A percentile compares a stretch with the other conserved stretches of the same genome.
phyloP scores from a whole-genome alignment of 2,329 filamentous ascomycete species.

The Drechslera avenae region DNA sequence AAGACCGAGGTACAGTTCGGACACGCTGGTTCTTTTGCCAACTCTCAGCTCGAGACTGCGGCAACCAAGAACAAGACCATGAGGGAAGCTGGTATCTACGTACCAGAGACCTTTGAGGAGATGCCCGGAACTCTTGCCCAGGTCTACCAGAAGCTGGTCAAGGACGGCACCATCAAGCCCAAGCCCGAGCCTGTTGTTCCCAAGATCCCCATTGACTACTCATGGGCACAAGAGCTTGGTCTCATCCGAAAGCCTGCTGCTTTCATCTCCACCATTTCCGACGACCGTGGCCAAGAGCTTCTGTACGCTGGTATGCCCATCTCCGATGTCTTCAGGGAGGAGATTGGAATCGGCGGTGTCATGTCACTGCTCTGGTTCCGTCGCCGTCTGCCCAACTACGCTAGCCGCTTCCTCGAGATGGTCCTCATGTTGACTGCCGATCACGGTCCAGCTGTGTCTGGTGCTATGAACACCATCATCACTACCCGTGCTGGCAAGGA shows the following conservation, averaged over 20 bases:
- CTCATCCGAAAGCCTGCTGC: slow-evolving; percentile 99
- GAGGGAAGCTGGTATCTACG: slow-evolving; percentile 91
- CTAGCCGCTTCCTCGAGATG: slow-evolving; percentile 99
- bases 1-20: slow-evolving; percentile 99
- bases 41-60: slow-evolving; percentile 98
- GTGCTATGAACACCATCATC: slow-evolving; percentile 99
- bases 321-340: slow-evolving; percentile 98
- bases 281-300: slow-evolving; percentile 99
- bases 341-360: slow-evolving; percentile 98
- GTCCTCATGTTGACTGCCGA: slow-evolving; percentile 99
- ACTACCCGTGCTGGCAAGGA: slow-evolving; percentile 99
- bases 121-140: slow-evolving; percentile 76
- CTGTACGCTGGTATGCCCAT: slow-evolving; percentile 99
- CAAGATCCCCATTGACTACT: slow-evolving; percentile 99
- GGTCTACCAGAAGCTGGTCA: slow-evolving; percentile 89
- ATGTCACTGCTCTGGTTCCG: slow-evolving; percentile 99
- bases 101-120: slow-evolving; percentile 96
- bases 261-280: slow-evolving; percentile 99
- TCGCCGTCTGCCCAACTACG: slow-evolving; percentile 91
- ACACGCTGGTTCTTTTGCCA: slow-evolving; percentile 97
- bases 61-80: slow-evolving; percentile 96
- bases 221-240: slow-evolving; percentile 98
- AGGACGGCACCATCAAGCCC: slow-evolving; percentile 82
- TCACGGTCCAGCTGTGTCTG: slow-evolving; percentile 97
- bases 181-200: slow-evolving; percentile 88